Evolutionary conservation across 805 yeast genomes (phyloP).

Genomic region (Barnettozyma pratensis): DNA sequence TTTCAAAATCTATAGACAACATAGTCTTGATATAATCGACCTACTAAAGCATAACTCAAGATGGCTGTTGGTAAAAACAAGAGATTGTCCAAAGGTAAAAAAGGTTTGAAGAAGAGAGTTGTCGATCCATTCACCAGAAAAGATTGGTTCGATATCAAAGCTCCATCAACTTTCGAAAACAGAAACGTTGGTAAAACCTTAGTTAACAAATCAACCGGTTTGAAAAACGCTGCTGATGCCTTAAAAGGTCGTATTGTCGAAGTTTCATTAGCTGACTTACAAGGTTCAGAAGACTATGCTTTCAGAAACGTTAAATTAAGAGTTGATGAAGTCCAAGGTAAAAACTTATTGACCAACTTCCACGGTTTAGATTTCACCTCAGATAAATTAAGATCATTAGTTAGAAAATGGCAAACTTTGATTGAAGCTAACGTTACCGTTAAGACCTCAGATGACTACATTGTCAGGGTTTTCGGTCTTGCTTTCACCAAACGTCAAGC

Average conservation of each 20-base stretch:
- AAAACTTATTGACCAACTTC: slow-evolving; percentile 98
- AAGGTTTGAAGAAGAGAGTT: slow-evolving; percentile 98
- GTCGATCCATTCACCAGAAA: slow-evolving; percentile 99
- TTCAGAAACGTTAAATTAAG: slow-evolving; percentile 96
- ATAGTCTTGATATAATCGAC: neutral
- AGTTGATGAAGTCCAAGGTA: slow-evolving; percentile 99
- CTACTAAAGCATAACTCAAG: slow-evolving; percentile 11
- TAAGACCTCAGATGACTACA: slow-evolving; percentile 97
- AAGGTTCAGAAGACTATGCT: slow-evolving; percentile 98
- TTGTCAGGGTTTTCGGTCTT: slow-evolving; percentile 92
- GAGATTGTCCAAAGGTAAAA: slow-evolving; percentile 83
- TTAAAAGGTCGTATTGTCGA: slow-evolving; percentile 97
- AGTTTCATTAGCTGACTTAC: slow-evolving; percentile 93
- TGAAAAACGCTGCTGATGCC: slow-evolving; percentile 96
- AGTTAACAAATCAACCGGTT: slow-evolving; percentile 97
- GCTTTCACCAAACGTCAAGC: slow-evolving; percentile 98
- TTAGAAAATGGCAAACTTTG: slow-evolving; percentile 98
- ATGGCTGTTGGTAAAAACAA: slow-evolving; percentile 82
- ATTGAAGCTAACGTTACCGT: slow-evolving; percentile 98
- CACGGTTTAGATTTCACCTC: slow-evolving; percentile 98
- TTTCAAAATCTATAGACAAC: neutral
- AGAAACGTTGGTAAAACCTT: slow-evolving; percentile 98
- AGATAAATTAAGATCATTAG: slow-evolving; percentile 95
- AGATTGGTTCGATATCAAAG: slow-evolving; percentile 98
- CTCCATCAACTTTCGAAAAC: slow-evolving; percentile 97